phyloP scores from a whole-genome alignment of 1,139 yeast genomes.

The Saccharomycopsis phalli region DNA sequence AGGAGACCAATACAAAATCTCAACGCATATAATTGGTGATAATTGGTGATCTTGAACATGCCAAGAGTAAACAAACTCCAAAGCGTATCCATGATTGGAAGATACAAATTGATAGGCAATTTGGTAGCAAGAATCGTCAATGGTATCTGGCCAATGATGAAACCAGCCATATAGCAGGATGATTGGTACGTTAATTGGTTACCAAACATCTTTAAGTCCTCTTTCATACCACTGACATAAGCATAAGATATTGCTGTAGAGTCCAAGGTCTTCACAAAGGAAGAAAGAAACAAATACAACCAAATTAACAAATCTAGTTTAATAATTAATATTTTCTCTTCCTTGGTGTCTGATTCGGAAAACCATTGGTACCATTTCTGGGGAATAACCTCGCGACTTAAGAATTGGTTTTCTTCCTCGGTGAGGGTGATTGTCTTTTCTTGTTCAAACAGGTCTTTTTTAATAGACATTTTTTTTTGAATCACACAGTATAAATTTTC shows the following conservation, averaged over 20 bases:
- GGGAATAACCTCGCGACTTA: conserved; percentile 7
- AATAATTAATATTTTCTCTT: conserved; percentile 40
- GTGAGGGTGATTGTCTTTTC: too few relatives aligned
- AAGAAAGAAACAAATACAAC: conserved; percentile 50
- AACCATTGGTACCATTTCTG: conserved; percentile 7
- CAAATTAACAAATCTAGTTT: conserved; percentile 58
- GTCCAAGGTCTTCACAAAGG: conserved; percentile 66
- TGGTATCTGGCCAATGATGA: conserved; percentile 24
- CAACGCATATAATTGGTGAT: conserved; percentile 24
- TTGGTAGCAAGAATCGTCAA: conserved; percentile 20
- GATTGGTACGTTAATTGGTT: conserved; percentile 27
- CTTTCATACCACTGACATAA: conserved; percentile 41
- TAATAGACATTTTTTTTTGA: too few relatives aligned
- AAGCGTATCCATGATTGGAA: conserved; percentile 20
- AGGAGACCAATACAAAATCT: conserved; percentile 24
- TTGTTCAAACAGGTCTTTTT: too few relatives aligned
- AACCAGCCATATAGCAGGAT: conserved; percentile 25
- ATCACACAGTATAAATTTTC: too few relatives aligned
- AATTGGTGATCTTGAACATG: conserved; percentile 23
- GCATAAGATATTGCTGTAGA: conserved; percentile 45
- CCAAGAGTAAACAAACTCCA: conserved; percentile 22
- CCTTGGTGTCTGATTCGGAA: conserved; percentile 5
- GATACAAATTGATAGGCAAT: conserved; percentile 21
- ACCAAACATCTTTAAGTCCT: conserved; percentile 34
- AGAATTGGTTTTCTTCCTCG: not conserved